A percentile compares a stretch with the other conserved stretches of the same genome.
phyloP scores from a whole-genome alignment of 176 grass and related monocot species.

The Bolboschoenus planiculmis region DNA sequence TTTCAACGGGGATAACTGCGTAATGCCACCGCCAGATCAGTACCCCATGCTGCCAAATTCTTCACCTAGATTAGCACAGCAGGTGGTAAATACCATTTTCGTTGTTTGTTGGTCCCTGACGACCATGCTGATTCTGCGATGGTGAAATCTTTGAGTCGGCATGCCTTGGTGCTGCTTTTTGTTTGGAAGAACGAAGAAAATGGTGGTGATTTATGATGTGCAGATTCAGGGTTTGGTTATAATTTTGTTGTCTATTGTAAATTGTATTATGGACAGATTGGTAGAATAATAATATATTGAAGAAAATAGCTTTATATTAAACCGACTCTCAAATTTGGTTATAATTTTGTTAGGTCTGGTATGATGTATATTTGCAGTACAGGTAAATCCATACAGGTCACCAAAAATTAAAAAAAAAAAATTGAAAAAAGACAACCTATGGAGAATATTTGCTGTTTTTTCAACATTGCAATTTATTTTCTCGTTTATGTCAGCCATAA shows the following conservation, averaged over 20 bases:
- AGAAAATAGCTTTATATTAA: not conserved
- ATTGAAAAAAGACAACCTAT: not conserved
- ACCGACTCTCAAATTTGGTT: no score
- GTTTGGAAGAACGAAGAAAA: not conserved
- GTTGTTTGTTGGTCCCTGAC: slow-evolving; percentile 6
- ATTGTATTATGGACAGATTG: not conserved
- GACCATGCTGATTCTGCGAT: slow-evolving; percentile 27
- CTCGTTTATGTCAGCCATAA: not conserved
- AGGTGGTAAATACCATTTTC: not conserved
- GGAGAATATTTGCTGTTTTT: no score
- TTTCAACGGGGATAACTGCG: slow-evolving; percentile 71
- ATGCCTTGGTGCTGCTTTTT: not conserved
- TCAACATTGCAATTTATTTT: not conserved
- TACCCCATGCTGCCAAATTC: slow-evolving; percentile 57
- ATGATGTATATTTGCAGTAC: not conserved
- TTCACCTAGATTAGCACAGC: slow-evolving; percentile 4
- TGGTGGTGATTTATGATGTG: not conserved
- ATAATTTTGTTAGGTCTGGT: not conserved
- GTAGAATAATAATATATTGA: not conserved
- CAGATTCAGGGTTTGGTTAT: not conserved
- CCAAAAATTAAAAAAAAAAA: not conserved
- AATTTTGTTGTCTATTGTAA: slow-evolving; percentile 7
- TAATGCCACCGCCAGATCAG: slow-evolving; percentile 56
- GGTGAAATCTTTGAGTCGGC: not conserved
- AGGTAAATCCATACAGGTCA: not conserved